A percentile compares a stretch with the other conserved stretches of the same genome.
These are phyloP conservation scores for Oidium heveae DNA, from an alignment of 2,329 filamentous ascomycete species.

Conservation along the genomic window DNA sequence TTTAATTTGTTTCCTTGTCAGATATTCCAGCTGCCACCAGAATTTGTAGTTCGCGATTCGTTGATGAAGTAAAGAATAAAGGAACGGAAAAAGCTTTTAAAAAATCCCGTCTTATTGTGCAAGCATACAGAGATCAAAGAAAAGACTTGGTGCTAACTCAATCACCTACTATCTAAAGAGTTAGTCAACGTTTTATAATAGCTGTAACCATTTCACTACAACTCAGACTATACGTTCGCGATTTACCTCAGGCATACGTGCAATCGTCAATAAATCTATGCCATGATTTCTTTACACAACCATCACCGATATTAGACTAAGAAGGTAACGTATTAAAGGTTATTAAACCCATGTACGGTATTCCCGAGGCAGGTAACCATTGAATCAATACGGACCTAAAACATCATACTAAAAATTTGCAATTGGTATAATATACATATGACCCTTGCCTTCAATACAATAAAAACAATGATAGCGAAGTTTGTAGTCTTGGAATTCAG, in stretches of 20 bases:
- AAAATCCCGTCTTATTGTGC: constrained; percentile 1
- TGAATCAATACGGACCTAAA: neutral
- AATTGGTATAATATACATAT: neutral
- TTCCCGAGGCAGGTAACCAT: neutral
- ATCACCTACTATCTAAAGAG: neutral
- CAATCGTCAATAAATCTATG: neutral
- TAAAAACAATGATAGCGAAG: neutral
- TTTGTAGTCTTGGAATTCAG: neutral
- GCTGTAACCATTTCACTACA: neutral
- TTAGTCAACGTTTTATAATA: neutral
- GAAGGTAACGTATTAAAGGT: neutral
- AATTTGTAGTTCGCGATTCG: constrained; percentile 3
- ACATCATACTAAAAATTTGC: neutral
- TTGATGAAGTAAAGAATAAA: constrained; percentile 4
- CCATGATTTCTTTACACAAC: neutral
- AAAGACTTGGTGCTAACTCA: neutral
- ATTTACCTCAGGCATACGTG: neutral
- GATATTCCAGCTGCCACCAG: neutral
- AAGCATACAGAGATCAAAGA: constrained; percentile 2
- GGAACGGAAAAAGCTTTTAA: constrained; percentile 1
- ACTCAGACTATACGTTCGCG: neutral
- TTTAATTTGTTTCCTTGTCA: neutral
- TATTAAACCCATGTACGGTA: neutral
- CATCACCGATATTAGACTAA: neutral
- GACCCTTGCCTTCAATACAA: constrained; percentile 1